phyloP scores from a whole-genome alignment of 2,329 filamentous ascomycete species.

The Diaporthe destruens region DNA sequence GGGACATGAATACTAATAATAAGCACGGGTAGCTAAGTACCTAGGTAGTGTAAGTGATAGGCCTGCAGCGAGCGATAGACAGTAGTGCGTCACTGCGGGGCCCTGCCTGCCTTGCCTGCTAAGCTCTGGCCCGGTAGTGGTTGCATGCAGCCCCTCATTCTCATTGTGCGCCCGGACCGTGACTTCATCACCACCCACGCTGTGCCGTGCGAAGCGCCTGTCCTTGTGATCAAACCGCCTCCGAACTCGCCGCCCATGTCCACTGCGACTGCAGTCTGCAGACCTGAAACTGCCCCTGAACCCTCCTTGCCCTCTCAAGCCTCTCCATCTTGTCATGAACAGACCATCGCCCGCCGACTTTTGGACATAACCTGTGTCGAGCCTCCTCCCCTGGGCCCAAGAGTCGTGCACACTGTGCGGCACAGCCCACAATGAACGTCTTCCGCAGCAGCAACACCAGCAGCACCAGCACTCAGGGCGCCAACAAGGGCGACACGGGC shows the following conservation, averaged over 20 bases:
- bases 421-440: slow-evolving; percentile 24
- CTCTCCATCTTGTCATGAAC: slow-evolving; percentile 9
- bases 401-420: neutral
- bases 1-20: no score
- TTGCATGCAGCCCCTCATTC: slow-evolving; percentile 28
- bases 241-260: slow-evolving; percentile 12
- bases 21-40: no score
- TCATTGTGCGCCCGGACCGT: slow-evolving; percentile 17
- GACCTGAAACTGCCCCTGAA: slow-evolving; percentile 21
- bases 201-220: neutral
- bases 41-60: no score
- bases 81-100: neutral
- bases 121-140: slow-evolving; percentile 26
- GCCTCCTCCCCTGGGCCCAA: slow-evolving; percentile 18
- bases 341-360: neutral
- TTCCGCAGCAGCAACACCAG: slow-evolving; percentile 9
- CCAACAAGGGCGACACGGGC: slow-evolving; percentile 2
- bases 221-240: slow-evolving; percentile 25
- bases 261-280: neutral
- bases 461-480: neutral
- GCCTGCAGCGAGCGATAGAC: neutral
- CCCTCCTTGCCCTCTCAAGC: no score
- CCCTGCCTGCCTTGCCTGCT: no score
- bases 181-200: slow-evolving; percentile 32
- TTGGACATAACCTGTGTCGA: slow-evolving; percentile 22